These are phyloP conservation scores for Suillus occidentalis DNA, from an alignment of 768 basidiomycete genomes.

Conservation along the genomic window DNA sequence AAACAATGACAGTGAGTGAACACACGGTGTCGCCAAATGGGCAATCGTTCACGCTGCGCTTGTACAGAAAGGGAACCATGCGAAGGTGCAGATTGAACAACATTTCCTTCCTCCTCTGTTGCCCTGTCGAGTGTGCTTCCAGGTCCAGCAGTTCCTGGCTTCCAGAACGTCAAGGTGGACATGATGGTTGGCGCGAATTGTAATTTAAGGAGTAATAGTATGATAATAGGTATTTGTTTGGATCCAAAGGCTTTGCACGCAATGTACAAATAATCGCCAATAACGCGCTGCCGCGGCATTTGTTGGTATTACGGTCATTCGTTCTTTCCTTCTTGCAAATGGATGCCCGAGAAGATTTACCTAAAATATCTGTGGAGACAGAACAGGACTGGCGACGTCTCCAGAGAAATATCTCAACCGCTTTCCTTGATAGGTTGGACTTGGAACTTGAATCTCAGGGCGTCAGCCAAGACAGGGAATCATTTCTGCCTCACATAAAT, in stretches of 20 bases:
- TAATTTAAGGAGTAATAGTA: not conserved
- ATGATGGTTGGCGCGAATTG: conserved; percentile 28
- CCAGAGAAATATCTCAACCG: conserved; percentile 49
- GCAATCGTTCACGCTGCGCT: conserved; percentile 76
- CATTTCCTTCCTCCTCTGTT: conserved; percentile 69
- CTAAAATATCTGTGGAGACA: conserved; percentile 62
- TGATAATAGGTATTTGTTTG: conserved; percentile 6
- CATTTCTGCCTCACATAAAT: conserved; percentile 48
- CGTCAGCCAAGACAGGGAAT: conserved; percentile 44
- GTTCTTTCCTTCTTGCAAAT: conserved; percentile 9
- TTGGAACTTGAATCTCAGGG: conserved; percentile 43
- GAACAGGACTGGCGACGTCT: conserved; percentile 68
- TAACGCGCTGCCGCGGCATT: not conserved
- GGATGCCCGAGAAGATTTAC: conserved; percentile 43
- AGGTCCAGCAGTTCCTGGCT: conserved; percentile 81
- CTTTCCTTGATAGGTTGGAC: conserved; percentile 48
- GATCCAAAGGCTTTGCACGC: conserved; percentile 8
- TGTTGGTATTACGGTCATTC: not conserved
- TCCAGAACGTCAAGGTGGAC: conserved; percentile 77
- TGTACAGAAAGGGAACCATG: conserved; percentile 61
- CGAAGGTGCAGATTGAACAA: conserved; percentile 64
- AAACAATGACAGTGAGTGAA: conserved; percentile 8
- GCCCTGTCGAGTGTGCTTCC: conserved; percentile 88
- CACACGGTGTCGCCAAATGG: conserved; percentile 88
- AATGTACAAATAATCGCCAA: not conserved